A percentile compares a stretch with the other conserved stretches of the same genome.
Conservation (phyloP, 306 rosid species). For the Sicyos edulis region DNA sequence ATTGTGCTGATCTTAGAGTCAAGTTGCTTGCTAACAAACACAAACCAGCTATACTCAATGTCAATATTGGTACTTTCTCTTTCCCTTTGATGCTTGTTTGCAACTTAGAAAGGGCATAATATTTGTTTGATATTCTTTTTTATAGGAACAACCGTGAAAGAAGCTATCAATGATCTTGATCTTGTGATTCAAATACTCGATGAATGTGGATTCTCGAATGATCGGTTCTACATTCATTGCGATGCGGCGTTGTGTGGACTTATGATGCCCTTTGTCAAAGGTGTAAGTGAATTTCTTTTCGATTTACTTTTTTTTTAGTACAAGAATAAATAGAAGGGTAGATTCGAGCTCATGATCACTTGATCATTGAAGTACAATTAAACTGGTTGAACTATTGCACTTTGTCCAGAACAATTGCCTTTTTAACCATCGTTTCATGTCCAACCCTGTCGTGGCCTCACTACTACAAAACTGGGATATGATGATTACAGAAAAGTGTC, state of each 20-base stretch:
- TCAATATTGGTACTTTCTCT: constrained; percentile 46
- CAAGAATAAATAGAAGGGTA: too few species aligned
- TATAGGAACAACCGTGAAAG: constrained; percentile 59
- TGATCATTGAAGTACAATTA: too few species aligned
- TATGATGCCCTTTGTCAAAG: constrained; percentile 62
- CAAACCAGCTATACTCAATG: constrained; percentile 55
- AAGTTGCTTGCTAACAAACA: constrained; percentile 41
- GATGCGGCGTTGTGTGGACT: constrained; percentile 62
- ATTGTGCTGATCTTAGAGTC: constrained; percentile 43
- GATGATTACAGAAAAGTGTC: too few species aligned
- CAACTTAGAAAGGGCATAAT: neutral
- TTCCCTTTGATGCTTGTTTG: neutral
- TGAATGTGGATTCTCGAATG: constrained; percentile 42
- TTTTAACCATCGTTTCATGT: too few species aligned
- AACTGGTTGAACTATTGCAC: too few species aligned
- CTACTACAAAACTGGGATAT: too few species aligned
- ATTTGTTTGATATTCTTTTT: neutral
- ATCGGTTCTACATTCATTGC: constrained; percentile 62
- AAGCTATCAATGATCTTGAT: constrained; percentile 59
- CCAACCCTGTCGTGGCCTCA: too few species aligned
- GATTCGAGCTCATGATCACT: too few species aligned
- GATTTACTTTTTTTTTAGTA: neutral
- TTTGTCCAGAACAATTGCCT: too few species aligned
- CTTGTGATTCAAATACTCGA: constrained; percentile 45
- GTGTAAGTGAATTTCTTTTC: constrained; percentile 25